phyloP scores from a whole-genome alignment of 192 early-diverging fungal species.

The Backusella australiensis region DNA sequence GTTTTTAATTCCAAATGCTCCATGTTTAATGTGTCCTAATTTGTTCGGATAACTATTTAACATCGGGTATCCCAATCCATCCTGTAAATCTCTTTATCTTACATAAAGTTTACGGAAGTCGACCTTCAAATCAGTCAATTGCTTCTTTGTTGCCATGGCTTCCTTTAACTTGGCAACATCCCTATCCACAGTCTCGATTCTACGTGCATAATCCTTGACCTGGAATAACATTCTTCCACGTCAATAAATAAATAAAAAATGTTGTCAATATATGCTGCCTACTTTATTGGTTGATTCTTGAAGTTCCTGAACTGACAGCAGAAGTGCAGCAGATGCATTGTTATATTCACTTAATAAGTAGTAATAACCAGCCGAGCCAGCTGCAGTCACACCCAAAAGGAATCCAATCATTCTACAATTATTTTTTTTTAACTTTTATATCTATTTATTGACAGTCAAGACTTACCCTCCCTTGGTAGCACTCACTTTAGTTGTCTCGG shows the following conservation, averaged over 20 bases:
- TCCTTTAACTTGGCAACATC: conserved; percentile 56
- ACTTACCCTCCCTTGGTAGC: neutral
- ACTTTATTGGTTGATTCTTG: conserved; percentile 77
- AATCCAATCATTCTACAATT: conserved; percentile 65
- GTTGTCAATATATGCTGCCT: neutral
- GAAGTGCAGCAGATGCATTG: conserved; percentile 61
- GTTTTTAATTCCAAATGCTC: conserved; percentile 85
- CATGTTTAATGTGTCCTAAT: conserved; percentile 70
- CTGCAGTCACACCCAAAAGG: conserved; percentile 68
- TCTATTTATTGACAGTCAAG: neutral
- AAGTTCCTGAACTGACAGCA: conserved; percentile 78
- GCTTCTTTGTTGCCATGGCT: conserved; percentile 59
- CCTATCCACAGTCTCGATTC: conserved; percentile 73
- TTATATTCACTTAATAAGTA: conserved; percentile 89
- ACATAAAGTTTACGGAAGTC: conserved; percentile 56
- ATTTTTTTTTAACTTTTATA: neutral
- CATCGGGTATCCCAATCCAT: neutral
- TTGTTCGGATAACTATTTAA: neutral
- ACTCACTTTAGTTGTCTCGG: neutral
- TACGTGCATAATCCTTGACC: conserved; percentile 71
- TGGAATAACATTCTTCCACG: conserved; percentile 13
- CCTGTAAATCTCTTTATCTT: conserved; percentile 1
- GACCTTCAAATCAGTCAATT: conserved; percentile 44
- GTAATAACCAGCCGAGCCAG: conserved; percentile 76
- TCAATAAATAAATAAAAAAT: neutral